Evolutionary conservation across 345 rosid genomes (phyloP), one percentile per base, ranked within the genome.

Genomic region (Cardamine chenopodiifolia): DNA sequence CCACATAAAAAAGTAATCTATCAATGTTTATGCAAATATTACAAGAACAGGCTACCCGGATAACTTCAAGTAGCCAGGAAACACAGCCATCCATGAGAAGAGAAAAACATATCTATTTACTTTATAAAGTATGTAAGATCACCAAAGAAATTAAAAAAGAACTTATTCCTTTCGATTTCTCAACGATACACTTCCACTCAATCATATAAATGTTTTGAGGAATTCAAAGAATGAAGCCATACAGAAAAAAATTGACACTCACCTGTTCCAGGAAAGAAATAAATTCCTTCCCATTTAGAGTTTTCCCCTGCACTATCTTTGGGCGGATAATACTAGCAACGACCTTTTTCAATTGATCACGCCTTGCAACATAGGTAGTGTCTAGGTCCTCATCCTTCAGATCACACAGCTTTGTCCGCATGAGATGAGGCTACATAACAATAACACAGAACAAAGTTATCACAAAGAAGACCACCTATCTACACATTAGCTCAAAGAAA

Each of bases 401-500:
- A 81, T 96, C 99, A 73, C 99, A 96, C 50, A 96, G 97, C 86
- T 89, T 96, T 31, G 99, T 96, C 48, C 99, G 87, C 85, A 83
- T 84, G 79, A 92, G 89, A 82, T 92, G 97, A 60, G 97, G 97
- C 97, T 92, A 86, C 45, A 76, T 39, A 54, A 40, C 17, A 29
- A 31, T 78, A 62, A 72, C 66, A 75, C 18, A 55, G 62, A 17
- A 55, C 17, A 74, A 61, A 82, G 63, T 77, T 81, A 78, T 69
- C 26, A 74, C 67, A 62, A 26, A 58, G 26, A 44, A 49, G 49
- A 49, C 44, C 58, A 40, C 19, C 31, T 53, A 68, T 22, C 59
- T 53, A 47, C n/a, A 4, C 4, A 61, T 40, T 34, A 57, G 55
- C 48, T 68, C 25, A 25, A 72, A 42, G 18, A 48, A 18, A 58